Percentiles rank a stretch among this genome's conserved stretches.
phyloP scores from a whole-genome alignment of 1,284 basidiomycete genomes.

The Trichosporon ovoides region DNA sequence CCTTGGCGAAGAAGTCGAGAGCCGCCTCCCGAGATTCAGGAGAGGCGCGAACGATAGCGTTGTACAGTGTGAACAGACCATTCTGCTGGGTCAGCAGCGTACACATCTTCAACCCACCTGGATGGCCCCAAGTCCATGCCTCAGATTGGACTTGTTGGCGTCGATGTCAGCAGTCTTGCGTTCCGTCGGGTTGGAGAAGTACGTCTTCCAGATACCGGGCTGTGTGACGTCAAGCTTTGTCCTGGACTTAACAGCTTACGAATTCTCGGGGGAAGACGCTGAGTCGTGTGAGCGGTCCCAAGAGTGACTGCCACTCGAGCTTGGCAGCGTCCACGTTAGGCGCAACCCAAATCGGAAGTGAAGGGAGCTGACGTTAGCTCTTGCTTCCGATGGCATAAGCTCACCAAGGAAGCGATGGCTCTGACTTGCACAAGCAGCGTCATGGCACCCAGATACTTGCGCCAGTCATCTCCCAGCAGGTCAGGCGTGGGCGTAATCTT shows the following conservation, averaged over 20 bases:
- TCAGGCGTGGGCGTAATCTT: conserved; percentile 41
- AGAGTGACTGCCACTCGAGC: conserved; percentile 58
- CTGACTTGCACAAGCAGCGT: conserved; percentile 77
- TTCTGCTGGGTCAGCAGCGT: conserved; percentile 13
- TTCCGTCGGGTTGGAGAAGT: conserved; percentile 79
- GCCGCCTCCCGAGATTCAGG: conserved; percentile 75
- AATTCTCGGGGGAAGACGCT: conserved; percentile 81
- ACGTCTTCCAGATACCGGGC: conserved; percentile 70
- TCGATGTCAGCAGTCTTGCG: conserved; percentile 69
- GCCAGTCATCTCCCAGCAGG: conserved; percentile 59
- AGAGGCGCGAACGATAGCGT: conserved; percentile 77
- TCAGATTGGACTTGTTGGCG: conserved; percentile 72
- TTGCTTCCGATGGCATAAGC: conserved; percentile 15
- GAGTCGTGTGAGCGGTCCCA: conserved; percentile 75
- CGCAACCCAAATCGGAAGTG: conserved; percentile 45
- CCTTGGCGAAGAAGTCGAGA: conserved; percentile 73
- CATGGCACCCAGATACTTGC: conserved; percentile 75
- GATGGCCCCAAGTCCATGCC: conserved; percentile 70
- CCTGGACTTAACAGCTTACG: conserved; percentile 55
- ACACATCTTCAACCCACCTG: conserved; percentile 63
- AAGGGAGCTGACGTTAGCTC: conserved; percentile 40
- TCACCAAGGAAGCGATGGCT: conserved; percentile 66
- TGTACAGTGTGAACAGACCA: conserved; percentile 78
- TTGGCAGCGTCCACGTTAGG: conserved; percentile 41
- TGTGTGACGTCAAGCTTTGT: conserved; percentile 45